These are phyloP conservation scores for Cordyceps militaris DNA, from an alignment of 2,329 filamentous ascomycete genomes.

Conservation along the genomic window DNA sequence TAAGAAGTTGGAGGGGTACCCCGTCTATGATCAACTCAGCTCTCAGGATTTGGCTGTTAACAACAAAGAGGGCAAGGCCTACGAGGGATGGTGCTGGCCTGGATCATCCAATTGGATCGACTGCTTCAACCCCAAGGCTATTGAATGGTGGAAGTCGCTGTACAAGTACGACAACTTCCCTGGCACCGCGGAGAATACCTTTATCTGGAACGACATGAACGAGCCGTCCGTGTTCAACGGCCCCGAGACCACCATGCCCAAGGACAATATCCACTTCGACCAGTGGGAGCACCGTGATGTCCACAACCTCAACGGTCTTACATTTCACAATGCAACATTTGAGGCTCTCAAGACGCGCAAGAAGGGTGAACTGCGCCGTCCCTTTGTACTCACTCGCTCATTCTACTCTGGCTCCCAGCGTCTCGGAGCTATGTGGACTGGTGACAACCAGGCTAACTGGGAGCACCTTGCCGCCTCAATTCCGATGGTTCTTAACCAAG, in stretches of 20 bases:
- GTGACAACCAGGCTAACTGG: conserved; percentile 94
- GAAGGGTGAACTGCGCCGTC: conserved; percentile 75
- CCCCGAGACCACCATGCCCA: conserved; percentile 96
- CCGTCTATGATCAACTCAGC: conserved; percentile 72
- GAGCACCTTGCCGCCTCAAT: conserved; percentile 80
- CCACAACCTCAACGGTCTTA: conserved; percentile 93
- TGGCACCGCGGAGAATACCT: conserved; percentile 78
- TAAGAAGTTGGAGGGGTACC: conserved; percentile 80
- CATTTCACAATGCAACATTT: conserved; percentile 90
- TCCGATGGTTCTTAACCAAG: conserved; percentile 89
- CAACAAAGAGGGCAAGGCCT: conserved; percentile 83
- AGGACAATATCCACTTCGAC: conserved; percentile 88
- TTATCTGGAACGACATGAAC: conserved; percentile 99
- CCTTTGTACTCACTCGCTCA: conserved; percentile 86
- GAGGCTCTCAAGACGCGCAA: conserved; percentile 77
- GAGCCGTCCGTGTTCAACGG: conserved; percentile 98
- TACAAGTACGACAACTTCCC: conserved; percentile 87
- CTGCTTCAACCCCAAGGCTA: conserved; percentile 85
- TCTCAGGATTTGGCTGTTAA: conserved; percentile 76
- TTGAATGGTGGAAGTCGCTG: conserved; percentile 83
- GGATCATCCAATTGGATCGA: conserved; percentile 96
- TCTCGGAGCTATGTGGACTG: conserved; percentile 95
- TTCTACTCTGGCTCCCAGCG: conserved; percentile 91
- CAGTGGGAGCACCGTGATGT: conserved; percentile 96
- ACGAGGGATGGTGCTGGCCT: conserved; percentile 98